Conservation (phyloP, 2,329 filamentous ascomycete genomes). For the Arthrobotrys iridis region DNA sequence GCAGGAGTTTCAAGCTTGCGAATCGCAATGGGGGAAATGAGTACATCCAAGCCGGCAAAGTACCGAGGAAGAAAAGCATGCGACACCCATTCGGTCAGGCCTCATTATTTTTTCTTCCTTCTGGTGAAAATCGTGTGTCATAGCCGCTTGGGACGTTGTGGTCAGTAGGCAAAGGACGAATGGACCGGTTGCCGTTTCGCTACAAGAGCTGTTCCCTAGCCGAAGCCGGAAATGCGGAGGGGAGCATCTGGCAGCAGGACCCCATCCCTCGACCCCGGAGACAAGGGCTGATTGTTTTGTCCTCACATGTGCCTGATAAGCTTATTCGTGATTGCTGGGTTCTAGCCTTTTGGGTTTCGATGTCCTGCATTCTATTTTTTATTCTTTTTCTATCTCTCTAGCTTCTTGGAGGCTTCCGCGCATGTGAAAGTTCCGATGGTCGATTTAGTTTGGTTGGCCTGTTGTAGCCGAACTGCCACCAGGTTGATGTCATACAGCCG, state of each 20-base stretch:
- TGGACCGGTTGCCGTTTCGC: conserved; percentile 52
- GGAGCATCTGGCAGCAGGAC: conserved; percentile 25
- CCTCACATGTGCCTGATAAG: conserved; percentile 53
- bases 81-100: conserved; percentile 29
- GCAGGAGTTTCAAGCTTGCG: conserved; percentile 19
- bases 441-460: conserved; percentile 21
- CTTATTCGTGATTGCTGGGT: conserved; percentile 43
- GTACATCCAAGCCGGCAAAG: conserved; percentile 40
- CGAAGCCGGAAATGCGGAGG: conserved; percentile 55
- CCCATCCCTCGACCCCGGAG: conserved; percentile 44
- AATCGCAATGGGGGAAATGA: conserved; percentile 11
- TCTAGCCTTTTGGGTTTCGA: conserved; percentile 25
- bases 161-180: conserved; percentile 46
- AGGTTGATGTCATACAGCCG: conserved; percentile 53
- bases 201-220: conserved; percentile 44
- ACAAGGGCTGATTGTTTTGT: conserved; percentile 42
- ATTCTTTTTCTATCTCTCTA: background rate
- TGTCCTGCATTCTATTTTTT: no score
- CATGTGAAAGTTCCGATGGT: conserved; percentile 53
- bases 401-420: background rate
- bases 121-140: conserved; percentile 34
- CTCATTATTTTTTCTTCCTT: conserved; percentile 15
- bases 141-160: conserved; percentile 35
- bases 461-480: conserved; percentile 48
- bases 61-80: conserved; percentile 52